phyloP scores from a whole-genome alignment of 805 yeast species.

The Pichia phayaonensis region DNA sequence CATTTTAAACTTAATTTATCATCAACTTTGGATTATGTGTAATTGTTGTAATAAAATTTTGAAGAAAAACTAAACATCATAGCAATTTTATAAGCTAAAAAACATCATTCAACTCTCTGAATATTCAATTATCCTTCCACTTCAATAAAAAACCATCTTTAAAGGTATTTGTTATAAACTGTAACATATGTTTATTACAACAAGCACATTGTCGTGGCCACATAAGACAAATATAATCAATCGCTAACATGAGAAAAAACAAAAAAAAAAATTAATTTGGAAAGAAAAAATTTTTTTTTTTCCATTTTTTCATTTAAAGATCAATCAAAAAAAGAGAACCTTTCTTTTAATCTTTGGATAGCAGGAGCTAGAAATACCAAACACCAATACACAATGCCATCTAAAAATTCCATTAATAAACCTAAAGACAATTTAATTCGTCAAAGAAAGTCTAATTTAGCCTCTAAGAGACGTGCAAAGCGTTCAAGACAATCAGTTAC shows the following conservation, averaged over 20 bases:
- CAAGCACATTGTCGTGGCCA: not conserved
- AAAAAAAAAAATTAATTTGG: not conserved
- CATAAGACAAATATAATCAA: too few species aligned
- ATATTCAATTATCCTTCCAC: too few species aligned
- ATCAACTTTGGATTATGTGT: too few species aligned
- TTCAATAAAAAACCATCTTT: too few species aligned
- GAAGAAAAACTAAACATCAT: too few species aligned
- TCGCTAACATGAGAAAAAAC: not conserved
- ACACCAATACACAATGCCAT: slow-evolving; percentile 53
- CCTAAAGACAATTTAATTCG: slow-evolving; percentile 56
- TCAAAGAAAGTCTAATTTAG: slow-evolving; percentile 37
- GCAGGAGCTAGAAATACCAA: not conserved
- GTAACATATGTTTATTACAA: too few species aligned
- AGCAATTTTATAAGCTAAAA: too few species aligned
- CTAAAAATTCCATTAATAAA: slow-evolving; percentile 73
- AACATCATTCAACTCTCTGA: too few species aligned
- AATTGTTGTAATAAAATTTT: too few species aligned
- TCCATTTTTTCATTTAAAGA: not conserved
- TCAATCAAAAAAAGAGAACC: not conserved
- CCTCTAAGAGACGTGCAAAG: slow-evolving; percentile 47
- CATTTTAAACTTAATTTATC: too few species aligned
- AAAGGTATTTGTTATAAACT: too few species aligned
- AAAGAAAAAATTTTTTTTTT: not conserved
- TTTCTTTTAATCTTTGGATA: not conserved
- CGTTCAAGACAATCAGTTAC: slow-evolving; percentile 17